Base-by-base conservation (phyloP, 164 flowering plant species). In the Kalanchoe fedtschenkoi region DNA sequence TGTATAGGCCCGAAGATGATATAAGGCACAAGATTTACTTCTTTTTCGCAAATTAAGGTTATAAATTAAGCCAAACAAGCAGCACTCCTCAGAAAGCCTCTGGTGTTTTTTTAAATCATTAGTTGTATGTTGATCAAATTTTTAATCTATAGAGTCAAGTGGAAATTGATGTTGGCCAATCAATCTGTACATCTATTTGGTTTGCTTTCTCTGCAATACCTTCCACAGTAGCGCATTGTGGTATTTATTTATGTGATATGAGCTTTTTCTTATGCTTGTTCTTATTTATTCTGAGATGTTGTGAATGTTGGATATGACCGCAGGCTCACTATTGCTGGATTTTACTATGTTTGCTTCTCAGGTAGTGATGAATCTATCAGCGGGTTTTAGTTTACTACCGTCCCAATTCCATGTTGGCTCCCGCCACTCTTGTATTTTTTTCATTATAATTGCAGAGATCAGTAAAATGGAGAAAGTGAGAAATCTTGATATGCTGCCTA, bases 271-370 rank as follows among this genome's bases (percentile, higher is more conserved):
- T 19, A 6, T 58, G 7, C 32, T 30, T 44, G 61, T 16, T 53
- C 55, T 58, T 68, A 30, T 44, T 58, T 30, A 14, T 62, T 61
- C 86, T 90, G 98, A 85, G 96, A 75, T 93, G 97, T 93, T 81
- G 96, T 93, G 68, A 90, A 90, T 74, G 97, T 88, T 62, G 98
- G 98, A 57, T 71, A 77, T 35, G 97, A 90, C 70, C 90, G 98
- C 64, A 97, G 98, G 62, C 77, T 93, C 61, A 93, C 97, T 6
- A 88, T 93, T 22, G 97, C 98, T 62, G 97, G 98, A 5, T 93
- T 93, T 77, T 93, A 90, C 80, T 93, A 89, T 66, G 95, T 86
- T 43, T 90, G 97, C 82, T 93, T 93, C 89, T 90, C 97, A 34
- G 86, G 90, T 65, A 72, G 76, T 59, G 98, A 93, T 72, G 98